phyloP scores from a whole-genome alignment of 1,284 basidiomycete genomes.

The Pyrrhoderma lamaoense region DNA sequence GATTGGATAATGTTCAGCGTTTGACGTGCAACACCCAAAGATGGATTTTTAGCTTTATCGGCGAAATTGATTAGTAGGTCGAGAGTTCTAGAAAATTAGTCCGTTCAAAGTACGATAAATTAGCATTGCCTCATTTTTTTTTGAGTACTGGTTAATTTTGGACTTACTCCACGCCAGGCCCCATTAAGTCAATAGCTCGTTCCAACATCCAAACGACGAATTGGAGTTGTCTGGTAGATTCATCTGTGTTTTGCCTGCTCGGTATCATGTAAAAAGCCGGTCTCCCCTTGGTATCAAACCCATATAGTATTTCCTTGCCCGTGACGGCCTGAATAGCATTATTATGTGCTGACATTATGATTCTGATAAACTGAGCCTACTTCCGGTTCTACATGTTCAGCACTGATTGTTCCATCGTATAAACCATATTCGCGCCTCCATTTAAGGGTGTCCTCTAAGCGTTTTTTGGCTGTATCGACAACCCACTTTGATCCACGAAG shows the following conservation, averaged over 20 bases:
- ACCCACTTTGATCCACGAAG: conserved; percentile 70
- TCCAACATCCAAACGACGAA: conserved; percentile 72
- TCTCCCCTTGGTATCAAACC: conserved; percentile 61
- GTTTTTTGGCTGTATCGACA: conserved; percentile 43
- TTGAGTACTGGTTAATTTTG: not conserved
- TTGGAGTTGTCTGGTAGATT: conserved; percentile 65
- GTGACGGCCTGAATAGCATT: conserved; percentile 46
- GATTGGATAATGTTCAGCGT: conserved; percentile 76
- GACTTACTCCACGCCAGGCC: conserved; percentile 66
- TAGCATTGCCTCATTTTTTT: not conserved
- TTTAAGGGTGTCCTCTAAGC: conserved; percentile 60
- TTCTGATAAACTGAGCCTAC: conserved; percentile 29
- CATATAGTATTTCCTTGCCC: conserved; percentile 68
- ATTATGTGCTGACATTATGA: conserved; percentile 9
- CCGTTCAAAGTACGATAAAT: not conserved
- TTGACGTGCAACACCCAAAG: conserved; percentile 50
- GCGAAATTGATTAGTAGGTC: conserved; percentile 79
- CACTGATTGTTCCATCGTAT: conserved; percentile 44
- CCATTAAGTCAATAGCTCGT: conserved; percentile 65
- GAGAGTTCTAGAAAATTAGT: conserved; percentile 41
- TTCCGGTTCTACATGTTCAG: conserved; percentile 62
- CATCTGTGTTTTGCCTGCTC: conserved; percentile 79
- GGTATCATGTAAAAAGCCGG: conserved; percentile 78
- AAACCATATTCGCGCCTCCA: conserved; percentile 73
- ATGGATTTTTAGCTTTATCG: conserved; percentile 72